Percentiles rank a stretch among this genome's conserved stretches.
Evolutionary conservation across 768 basidiomycete species (phyloP).

Genomic region (Collybia nuda): DNA sequence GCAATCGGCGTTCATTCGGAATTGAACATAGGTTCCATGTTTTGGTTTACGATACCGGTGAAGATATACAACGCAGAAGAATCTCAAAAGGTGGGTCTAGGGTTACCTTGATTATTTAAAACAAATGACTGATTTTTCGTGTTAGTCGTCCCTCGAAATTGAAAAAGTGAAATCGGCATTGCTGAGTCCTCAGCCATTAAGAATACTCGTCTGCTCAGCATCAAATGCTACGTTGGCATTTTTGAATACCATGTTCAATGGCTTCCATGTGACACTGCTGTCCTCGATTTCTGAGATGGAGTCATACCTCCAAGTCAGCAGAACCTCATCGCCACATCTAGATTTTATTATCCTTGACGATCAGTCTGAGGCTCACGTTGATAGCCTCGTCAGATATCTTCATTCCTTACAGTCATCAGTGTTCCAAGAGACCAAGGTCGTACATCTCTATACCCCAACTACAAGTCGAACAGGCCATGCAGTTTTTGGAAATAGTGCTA

Average conservation of each 20-base stretch:
- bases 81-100: conserved; percentile 46
- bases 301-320: conserved; percentile 33
- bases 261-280: conserved; percentile 47
- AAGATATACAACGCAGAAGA: conserved; percentile 56
- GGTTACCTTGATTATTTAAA: background rate
- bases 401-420: conserved; percentile 33
- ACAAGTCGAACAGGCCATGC: conserved; percentile 54
- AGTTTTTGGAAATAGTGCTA: conserved; percentile 47
- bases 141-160: conserved; percentile 46
- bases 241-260: conserved; percentile 54
- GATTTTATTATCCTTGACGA: conserved; percentile 72
- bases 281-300: conserved; percentile 47
- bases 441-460: conserved; percentile 74
- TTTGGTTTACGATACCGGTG: conserved; percentile 76
- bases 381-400: conserved; percentile 54
- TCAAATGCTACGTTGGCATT: conserved; percentile 59
- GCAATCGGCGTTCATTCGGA: conserved; percentile 71
- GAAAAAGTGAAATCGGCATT: conserved; percentile 46
- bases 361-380: conserved; percentile 57
- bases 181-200: conserved; percentile 43
- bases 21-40: conserved; percentile 60
- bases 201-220: conserved; percentile 56
- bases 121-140: background rate
- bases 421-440: conserved; percentile 57
- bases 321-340: conserved; percentile 30